Conservation (phyloP, 768 basidiomycete species). For the Lentinula lateritia region DNA sequence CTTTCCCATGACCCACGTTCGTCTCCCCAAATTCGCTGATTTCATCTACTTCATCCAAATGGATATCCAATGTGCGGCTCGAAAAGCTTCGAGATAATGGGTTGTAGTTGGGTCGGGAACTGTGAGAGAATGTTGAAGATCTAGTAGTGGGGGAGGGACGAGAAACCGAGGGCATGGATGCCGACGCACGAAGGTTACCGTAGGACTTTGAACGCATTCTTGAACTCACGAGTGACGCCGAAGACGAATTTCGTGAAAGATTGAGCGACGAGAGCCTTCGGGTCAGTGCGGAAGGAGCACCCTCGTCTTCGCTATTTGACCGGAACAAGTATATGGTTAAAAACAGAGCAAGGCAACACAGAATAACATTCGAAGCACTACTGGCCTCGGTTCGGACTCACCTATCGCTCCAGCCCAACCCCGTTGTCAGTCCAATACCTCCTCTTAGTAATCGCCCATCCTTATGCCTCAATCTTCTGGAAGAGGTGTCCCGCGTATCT, state of each 20-base stretch:
- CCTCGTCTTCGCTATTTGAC: constrained; percentile 59
- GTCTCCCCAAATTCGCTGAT: neutral
- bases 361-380: neutral
- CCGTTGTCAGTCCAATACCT: constrained; percentile 66
- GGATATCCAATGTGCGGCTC: neutral
- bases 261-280: constrained; percentile 55
- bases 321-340: neutral
- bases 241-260: constrained; percentile 40
- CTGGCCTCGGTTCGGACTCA: constrained; percentile 20
- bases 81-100: neutral
- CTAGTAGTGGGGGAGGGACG: neutral
- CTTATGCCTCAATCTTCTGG: constrained; percentile 52
- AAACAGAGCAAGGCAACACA: constrained; percentile 8
- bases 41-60: constrained; percentile 2
- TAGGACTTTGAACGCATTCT: neutral
- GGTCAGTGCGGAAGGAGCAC: constrained; percentile 63
- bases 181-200: constrained; percentile 1
- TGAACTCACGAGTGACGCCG: constrained; percentile 30
- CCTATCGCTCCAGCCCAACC: constrained; percentile 74
- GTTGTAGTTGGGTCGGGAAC: neutral
- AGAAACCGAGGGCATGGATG: neutral
- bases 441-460: constrained; percentile 54
- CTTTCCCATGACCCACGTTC: neutral
- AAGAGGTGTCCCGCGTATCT: constrained; percentile 53
- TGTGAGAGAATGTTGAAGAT: neutral